These are phyloP conservation scores for Penicillium lagena DNA, from an alignment of 495 filamentous ascomycete genomes.

Conservation along the genomic window DNA sequence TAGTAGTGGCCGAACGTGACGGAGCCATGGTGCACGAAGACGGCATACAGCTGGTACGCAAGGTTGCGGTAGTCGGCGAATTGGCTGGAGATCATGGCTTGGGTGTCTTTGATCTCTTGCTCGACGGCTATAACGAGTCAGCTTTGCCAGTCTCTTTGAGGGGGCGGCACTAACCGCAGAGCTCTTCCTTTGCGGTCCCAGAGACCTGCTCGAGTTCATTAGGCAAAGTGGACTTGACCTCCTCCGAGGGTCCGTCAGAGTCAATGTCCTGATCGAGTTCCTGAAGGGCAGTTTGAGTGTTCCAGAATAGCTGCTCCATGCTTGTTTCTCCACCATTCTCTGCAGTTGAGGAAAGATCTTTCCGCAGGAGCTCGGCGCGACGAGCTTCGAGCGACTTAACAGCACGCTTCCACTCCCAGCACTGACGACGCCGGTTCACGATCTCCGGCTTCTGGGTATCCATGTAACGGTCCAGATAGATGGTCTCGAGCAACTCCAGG, in stretches of 20 bases:
- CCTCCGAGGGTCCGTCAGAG: constrained; percentile 11
- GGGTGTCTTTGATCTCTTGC: constrained; percentile 40
- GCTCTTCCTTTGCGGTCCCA: constrained; percentile 24
- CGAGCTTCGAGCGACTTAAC: constrained; percentile 49
- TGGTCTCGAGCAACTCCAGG: constrained; percentile 62
- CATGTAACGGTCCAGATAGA: constrained; percentile 89
- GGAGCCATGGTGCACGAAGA: constrained; percentile 80
- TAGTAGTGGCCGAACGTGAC: constrained; percentile 84
- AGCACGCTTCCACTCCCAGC: constrained; percentile 68
- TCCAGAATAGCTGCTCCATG: constrained; percentile 24
- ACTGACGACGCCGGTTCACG: constrained; percentile 53
- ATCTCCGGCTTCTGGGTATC: constrained; percentile 55
- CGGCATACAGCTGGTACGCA: constrained; percentile 80
- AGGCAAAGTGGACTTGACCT: constrained; percentile 23
- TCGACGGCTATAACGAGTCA: constrained; percentile 34
- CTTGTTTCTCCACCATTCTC: constrained; percentile 30
- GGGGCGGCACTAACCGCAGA: constrained; percentile 24
- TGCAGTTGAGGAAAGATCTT: constrained; percentile 28
- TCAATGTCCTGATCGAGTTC: constrained; percentile 20
- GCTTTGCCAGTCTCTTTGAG: background rate
- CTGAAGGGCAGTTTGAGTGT: constrained; percentile 20
- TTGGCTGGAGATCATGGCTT: constrained; percentile 49
- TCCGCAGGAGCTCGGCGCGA: constrained; percentile 37
- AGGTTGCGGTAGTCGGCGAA: constrained; percentile 52
- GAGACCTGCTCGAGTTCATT: constrained; percentile 28